Conservation (phyloP, 768 basidiomycete species). For the Termitomyces sp. region DNA sequence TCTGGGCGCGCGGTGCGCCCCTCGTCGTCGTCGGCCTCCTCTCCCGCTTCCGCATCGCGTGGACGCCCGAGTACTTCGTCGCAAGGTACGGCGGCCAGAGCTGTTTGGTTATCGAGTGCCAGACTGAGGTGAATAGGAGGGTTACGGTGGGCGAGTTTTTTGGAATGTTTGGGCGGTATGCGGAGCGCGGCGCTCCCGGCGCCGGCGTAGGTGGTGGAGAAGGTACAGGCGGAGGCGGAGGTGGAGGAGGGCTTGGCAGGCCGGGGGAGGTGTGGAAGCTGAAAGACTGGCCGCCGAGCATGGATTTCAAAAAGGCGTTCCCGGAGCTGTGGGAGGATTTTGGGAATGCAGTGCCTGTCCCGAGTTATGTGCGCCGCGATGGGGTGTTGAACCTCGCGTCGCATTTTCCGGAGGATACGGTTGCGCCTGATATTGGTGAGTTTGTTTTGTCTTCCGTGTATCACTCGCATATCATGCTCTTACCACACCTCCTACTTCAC, state of each 20-base stretch:
- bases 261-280: background rate
- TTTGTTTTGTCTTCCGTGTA: background rate
- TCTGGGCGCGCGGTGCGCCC: conserved; percentile 76
- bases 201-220: conserved; percentile 33
- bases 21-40: conserved; percentile 69
- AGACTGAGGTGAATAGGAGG: conserved; percentile 57
- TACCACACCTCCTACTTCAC: no score
- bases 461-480: no score
- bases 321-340: conserved; percentile 88
- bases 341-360: conserved; percentile 74
- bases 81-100: conserved; percentile 55
- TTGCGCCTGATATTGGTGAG: conserved; percentile 77
- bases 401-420: conserved; percentile 76
- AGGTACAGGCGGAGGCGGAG: conserved; percentile 69
- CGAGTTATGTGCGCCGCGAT: conserved; percentile 86
- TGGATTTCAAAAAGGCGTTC: conserved; percentile 78
- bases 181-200: conserved; percentile 63
- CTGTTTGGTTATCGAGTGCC: conserved; percentile 79
- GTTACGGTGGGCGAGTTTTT: conserved; percentile 80
- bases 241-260: background rate
- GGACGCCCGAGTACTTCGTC: conserved; percentile 83
- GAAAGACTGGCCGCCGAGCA: conserved; percentile 90
- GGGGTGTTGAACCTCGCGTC: conserved; percentile 86
- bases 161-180: conserved; percentile 63
- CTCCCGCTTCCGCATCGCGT: conserved; percentile 57